A percentile compares a stretch with the other conserved stretches of the same genome.
These are phyloP conservation scores for Paraphaeosphaeria minitans DNA, from an alignment of 2,329 filamentous ascomycete genomes.

Conservation along the genomic window DNA sequence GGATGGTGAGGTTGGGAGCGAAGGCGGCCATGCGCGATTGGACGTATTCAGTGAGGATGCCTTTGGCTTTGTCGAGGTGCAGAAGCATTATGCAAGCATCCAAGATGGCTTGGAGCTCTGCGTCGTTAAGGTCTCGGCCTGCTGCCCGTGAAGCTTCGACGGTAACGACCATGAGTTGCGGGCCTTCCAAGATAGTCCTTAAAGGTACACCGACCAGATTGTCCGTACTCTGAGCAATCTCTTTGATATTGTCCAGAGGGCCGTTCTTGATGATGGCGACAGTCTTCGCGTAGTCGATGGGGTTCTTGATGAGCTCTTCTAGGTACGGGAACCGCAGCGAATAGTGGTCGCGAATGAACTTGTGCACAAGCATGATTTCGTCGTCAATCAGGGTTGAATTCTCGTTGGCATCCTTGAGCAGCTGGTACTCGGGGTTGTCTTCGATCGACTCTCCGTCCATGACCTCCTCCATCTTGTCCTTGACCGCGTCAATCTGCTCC, in stretches of 20 bases:
- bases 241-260: slow-evolving; percentile 85
- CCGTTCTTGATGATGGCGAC: slow-evolving; percentile 93
- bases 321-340: slow-evolving; percentile 92
- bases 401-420: slow-evolving; percentile 85
- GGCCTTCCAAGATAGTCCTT: slow-evolving; percentile 81
- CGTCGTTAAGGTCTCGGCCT: slow-evolving; percentile 75
- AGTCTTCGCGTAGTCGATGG: slow-evolving; percentile 92
- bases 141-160: slow-evolving; percentile 91
- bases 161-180: slow-evolving; percentile 92
- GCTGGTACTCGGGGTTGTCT: slow-evolving; percentile 88
- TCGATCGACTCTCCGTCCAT: slow-evolving; percentile 79
- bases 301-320: slow-evolving; percentile 86
- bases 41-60: slow-evolving; percentile 87
- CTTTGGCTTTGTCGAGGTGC: slow-evolving; percentile 85
- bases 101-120: slow-evolving; percentile 74
- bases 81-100: slow-evolving; percentile 86
- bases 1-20: slow-evolving; percentile 87
- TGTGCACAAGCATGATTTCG: slow-evolving; percentile 91
- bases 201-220: slow-evolving; percentile 79
- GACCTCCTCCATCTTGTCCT: slow-evolving; percentile 72
- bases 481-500: slow-evolving; percentile 59
- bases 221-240: slow-evolving; percentile 74
- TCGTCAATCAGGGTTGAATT: slow-evolving; percentile 91
- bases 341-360: slow-evolving; percentile 95
- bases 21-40: slow-evolving; percentile 97